Evolutionary conservation across 805 yeast genomes (phyloP), one percentile per base, ranked within the genome.

Genomic region (Debaryomyces hansenii): DNA sequence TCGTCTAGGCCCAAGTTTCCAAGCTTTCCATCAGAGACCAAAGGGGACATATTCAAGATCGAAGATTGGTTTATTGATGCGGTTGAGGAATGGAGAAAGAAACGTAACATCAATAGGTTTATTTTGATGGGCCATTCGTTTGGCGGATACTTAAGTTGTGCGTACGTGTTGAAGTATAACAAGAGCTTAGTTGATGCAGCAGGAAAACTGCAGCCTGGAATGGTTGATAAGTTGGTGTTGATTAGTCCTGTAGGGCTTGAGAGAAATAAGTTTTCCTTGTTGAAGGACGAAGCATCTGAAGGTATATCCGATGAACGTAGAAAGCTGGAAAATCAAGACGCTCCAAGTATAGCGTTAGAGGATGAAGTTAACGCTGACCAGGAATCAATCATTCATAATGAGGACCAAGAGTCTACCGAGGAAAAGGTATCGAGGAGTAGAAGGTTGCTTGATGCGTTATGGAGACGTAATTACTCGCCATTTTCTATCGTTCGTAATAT

Each of bases 381-480:
- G 50, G 66, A 66, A 44, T 58, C 49, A 27, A 57, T 65, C 5
- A 56, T 60, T n/a, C 48, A 52, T 31, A 45, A 36, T 39, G 42
- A 37, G 7, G 51, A 41, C 7, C 45, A 36, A 5, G 44, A 43
- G 7, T 42, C 50, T 28, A 57, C 51, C 20, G 37, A 36, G 2
- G 45, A 49, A 10, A 55, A 51, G 33, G 42, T 57, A 10, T 33
- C 15, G 3, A 56, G 60, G 31, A 48, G 56, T 36, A 66, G 70
- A 6, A 68, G 60, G 45, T 40, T 70, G 5, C 42, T 80, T 31
- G 62, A 63, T 2, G 67, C 60, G 45, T 45, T 82, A 41, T 84
- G 90, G 90, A 69, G 70, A 14, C 60, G 60, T 14, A 72, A 84
- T 54, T 58, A 65, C 16, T 81, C 87, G 0, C 87, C 87, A 0